Base-by-base conservation (phyloP, 352 stramenopile species). In the Phytophthora litchii region DNA sequence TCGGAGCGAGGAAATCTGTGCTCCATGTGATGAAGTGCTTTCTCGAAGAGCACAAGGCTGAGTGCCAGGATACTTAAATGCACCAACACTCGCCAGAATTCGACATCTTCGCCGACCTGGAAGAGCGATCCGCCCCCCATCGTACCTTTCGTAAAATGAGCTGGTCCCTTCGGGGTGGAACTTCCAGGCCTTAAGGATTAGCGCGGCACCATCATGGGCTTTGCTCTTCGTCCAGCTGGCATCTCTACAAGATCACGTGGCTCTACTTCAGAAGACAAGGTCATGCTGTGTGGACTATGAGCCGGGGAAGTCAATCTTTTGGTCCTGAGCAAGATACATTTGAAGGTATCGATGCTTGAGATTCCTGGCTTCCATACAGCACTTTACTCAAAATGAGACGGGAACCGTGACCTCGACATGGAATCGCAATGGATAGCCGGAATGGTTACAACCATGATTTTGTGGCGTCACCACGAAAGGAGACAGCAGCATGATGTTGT, bases 81-180 rank as follows among this genome's bases (percentile, higher is more conserved):
- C 50, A 48, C 59, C 4, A 83, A 62, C 43, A 87, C 58, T 56
- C 70, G 72, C 71, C 63, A 74, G 34, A 86, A 67, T 50, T 80
- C 75, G 17, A 88, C 68, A 55, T 67, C 70, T 19, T 85, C 64
- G 36, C 75, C 78, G n/a, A 86, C 71, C 42, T 60, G 53, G 52
- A 88, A 84, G 35, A 84, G 61, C 42, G 76, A 83, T 50, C 47
- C 60, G 63, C 54, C 55, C 35, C 10, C 49, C 49, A 67, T 67
- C 10, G 23, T 48, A 25, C 3, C 10, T 47, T 34, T 64, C 56
- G 54, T 47, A 34, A 53, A 69, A 38, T 69, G 60, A 64, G 25
- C 45, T 58, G 20, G 37, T 16, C 27, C 29, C 6, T 20, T 38
- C 29, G 29, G 10, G 29, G 29, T 12, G 27, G 43, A 38, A 49